Conservation (phyloP, 2,329 filamentous ascomycete genomes). For the Purpureocillium takamizusanense region DNA sequence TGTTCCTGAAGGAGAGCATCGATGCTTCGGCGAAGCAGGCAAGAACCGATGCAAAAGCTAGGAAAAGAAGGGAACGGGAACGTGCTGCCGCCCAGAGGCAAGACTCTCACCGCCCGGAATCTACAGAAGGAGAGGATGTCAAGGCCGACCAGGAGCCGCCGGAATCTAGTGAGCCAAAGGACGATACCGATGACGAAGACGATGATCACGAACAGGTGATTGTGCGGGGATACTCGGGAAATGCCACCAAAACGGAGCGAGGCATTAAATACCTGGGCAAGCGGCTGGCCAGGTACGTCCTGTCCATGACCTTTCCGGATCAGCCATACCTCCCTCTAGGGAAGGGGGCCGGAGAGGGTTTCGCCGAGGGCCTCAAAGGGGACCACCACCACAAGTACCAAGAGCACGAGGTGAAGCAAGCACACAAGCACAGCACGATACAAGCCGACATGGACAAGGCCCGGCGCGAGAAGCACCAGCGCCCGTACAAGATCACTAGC, state of each 20-base stretch:
- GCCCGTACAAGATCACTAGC: conserved; percentile 77
- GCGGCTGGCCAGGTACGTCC: conserved; percentile 80
- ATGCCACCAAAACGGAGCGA: conserved; percentile 82
- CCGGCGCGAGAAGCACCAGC: conserved; percentile 34
- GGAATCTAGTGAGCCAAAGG: conserved; percentile 1
- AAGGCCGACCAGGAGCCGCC: conserved; percentile 4
- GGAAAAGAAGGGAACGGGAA: conserved; percentile 41
- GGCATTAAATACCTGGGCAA: conserved; percentile 98
- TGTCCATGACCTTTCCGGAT: conserved; percentile 87
- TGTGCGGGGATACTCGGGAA: conserved; percentile 82
- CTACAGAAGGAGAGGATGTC: conserved; percentile 10
- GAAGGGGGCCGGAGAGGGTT: conserved; percentile 38
- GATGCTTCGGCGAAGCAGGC: conserved; percentile 73
- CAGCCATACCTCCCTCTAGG: conserved; percentile 71
- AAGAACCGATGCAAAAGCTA: conserved; percentile 55
- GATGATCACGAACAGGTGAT: conserved; percentile 78
- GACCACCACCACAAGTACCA: conserved; percentile 31
- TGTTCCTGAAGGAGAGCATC: conserved; percentile 95
- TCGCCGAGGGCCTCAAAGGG: conserved; percentile 28
- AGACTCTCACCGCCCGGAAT: not conserved
- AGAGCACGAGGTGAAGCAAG: conserved; percentile 32
- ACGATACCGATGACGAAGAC: conserved; percentile 30
- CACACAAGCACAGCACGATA: conserved; percentile 54
- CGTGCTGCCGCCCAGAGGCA: conserved; percentile 1
- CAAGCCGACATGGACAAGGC: conserved; percentile 44